These are phyloP conservation scores for Nitzschia inconspicua DNA, from an alignment of 108 stramenopile species.

Conservation along the genomic window DNA sequence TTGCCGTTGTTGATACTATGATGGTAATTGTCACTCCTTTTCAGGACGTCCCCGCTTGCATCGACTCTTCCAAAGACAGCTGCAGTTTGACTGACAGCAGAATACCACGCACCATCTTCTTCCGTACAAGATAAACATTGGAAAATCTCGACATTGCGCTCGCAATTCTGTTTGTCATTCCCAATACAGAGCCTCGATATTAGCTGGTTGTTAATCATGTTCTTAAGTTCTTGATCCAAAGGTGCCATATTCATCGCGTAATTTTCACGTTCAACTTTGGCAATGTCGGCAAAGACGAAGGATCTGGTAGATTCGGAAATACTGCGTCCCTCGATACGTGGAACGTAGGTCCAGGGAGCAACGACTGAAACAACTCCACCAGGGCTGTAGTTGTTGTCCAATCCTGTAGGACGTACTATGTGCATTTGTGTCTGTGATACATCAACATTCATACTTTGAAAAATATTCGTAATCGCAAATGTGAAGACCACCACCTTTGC, in stretches of 20 bases:
- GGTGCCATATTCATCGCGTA: slow-evolving; percentile 4
- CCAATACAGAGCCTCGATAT: neutral
- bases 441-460: too few species aligned
- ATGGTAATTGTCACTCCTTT: too few species aligned
- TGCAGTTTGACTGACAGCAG: slow-evolving; percentile 7
- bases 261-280: neutral
- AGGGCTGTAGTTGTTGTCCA: too few species aligned
- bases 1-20: too few species aligned
- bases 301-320: too few species aligned
- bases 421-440: too few species aligned
- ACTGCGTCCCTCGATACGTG: neutral
- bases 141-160: slow-evolving; percentile 9
- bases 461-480: too few species aligned
- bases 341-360: slow-evolving; percentile 21
- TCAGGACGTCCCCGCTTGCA: too few species aligned
- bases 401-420: too few species aligned
- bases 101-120: slow-evolving; percentile 19
- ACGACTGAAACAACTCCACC: too few species aligned
- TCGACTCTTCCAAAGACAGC: too few species aligned
- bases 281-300: slow-evolving; percentile 16
- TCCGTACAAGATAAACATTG: slow-evolving; percentile 16
- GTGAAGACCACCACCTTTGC: too few species aligned
- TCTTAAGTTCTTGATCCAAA: neutral
- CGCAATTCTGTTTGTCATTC: slow-evolving; percentile 8
- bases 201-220: neutral